These are phyloP conservation scores for Cucurbita ficifolia DNA, from an alignment of 306 rosid genomes.

Conservation along the genomic window DNA sequence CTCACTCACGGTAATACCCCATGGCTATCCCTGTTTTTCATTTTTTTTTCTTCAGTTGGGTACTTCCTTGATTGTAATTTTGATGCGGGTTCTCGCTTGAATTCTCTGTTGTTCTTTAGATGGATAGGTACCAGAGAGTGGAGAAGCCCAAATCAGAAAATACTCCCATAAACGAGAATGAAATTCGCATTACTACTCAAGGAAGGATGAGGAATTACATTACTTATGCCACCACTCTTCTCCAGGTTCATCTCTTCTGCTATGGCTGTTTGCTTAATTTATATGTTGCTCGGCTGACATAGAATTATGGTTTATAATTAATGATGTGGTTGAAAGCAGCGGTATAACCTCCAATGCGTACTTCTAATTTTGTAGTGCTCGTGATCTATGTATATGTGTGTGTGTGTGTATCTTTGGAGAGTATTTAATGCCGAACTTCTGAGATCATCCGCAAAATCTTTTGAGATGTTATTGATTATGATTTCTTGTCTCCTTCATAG, in stretches of 20 bases:
- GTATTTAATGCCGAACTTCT: background rate
- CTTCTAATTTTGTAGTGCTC: background rate
- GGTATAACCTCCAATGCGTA: background rate
- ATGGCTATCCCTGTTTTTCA: too few species aligned
- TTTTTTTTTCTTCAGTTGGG: background rate
- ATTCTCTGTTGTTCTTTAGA: background rate
- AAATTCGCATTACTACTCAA: constrained; percentile 79
- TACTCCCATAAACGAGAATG: constrained; percentile 61
- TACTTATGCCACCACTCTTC: constrained; percentile 79
- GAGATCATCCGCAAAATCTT: background rate
- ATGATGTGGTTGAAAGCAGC: background rate
- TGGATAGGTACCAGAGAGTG: constrained; percentile 92
- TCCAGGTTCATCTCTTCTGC: constrained; percentile 30
- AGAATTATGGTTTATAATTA: background rate
- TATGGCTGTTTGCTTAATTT: background rate
- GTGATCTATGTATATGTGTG: too few species aligned
- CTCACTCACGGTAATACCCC: background rate
- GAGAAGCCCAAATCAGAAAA: constrained; percentile 57
- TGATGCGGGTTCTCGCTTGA: background rate
- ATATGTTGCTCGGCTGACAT: background rate
- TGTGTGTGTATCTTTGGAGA: background rate
- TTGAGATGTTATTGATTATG: background rate
- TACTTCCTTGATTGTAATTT: background rate
- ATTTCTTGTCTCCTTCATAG: constrained; percentile 17
- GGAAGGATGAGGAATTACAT: constrained; percentile 82